These are phyloP conservation scores for Diphasiastrum complanatum DNA, from an alignment of 83 land plant genomes.

Conservation along the genomic window DNA sequence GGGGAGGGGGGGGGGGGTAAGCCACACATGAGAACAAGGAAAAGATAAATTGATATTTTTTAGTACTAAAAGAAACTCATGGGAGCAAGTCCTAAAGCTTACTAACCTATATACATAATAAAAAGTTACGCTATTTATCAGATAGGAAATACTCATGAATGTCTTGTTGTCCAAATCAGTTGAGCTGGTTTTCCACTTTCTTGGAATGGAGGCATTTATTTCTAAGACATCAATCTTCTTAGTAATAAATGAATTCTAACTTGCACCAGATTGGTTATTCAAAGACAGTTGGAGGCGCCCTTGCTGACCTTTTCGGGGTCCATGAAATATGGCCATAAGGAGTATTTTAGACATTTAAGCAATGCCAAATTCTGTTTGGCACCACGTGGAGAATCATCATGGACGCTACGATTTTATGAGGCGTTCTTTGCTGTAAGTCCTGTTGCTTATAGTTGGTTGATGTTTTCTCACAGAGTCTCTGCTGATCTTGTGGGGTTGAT, in stretches of 20 bases:
- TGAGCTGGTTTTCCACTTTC: no score
- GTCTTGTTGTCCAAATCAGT: no score
- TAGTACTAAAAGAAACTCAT: no score
- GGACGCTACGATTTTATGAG: slow-evolving; percentile 95
- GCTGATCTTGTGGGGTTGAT: neutral
- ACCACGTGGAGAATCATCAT: slow-evolving; percentile 95
- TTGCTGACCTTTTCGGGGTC: slow-evolving; percentile 69
- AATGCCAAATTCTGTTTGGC: slow-evolving; percentile 94
- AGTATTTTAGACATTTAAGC: slow-evolving; percentile 71
- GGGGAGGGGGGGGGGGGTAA: no score
- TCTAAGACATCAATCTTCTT: neutral
- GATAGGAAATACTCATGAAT: no score
- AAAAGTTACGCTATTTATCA: no score
- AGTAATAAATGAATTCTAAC: neutral
- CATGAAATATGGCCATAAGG: slow-evolving; percentile 58
- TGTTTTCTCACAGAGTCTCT: neutral
- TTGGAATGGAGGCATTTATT: no score
- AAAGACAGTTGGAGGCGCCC: slow-evolving; percentile 85
- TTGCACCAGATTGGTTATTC: slow-evolving; percentile 3
- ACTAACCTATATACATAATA: no score
- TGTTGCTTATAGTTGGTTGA: slow-evolving; percentile 4
- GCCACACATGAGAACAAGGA: no score
- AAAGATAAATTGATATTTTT: no score
- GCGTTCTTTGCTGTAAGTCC: slow-evolving; percentile 73
- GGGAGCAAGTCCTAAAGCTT: no score